Percentiles rank a stretch among this genome's conserved stretches.
phyloP scores from a whole-genome alignment of 139 green algal species.

The Nannochloris sp. region DNA sequence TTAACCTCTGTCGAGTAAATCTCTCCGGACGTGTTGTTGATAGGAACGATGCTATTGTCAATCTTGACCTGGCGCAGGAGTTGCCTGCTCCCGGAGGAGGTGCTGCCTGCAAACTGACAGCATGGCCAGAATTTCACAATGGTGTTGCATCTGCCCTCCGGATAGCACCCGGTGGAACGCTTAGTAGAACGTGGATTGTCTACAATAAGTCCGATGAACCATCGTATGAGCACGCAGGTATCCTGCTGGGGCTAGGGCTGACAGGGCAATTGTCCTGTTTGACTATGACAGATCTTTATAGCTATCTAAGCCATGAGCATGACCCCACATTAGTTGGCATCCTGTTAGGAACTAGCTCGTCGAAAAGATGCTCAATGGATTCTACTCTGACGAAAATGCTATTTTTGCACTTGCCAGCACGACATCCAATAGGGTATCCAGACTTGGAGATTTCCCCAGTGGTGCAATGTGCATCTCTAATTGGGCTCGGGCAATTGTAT shows the following conservation, averaged over 20 bases:
- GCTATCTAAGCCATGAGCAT: slow-evolving; percentile 65
- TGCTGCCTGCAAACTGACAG: slow-evolving; percentile 55
- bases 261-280: slow-evolving; percentile 38
- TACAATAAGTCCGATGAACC: slow-evolving; percentile 66
- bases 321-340: slow-evolving; percentile 74
- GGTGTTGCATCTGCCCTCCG: slow-evolving; percentile 70
- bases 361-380: slow-evolving; percentile 55
- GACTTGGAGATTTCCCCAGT: slow-evolving; percentile 86
- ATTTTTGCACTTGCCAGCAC: slow-evolving; percentile 84
- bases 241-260: slow-evolving; percentile 88
- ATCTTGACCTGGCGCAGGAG: slow-evolving; percentile 55
- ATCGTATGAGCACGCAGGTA: slow-evolving; percentile 69
- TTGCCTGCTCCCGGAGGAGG: slow-evolving; percentile 41
- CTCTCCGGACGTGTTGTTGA: slow-evolving; percentile 57
- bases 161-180: slow-evolving; percentile 31
- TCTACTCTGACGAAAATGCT: slow-evolving; percentile 69
- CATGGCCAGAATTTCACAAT: slow-evolving; percentile 98
- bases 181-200: slow-evolving; percentile 72
- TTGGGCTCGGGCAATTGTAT: slow-evolving; percentile 85
- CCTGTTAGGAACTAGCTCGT: slow-evolving; percentile 72
- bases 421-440: slow-evolving; percentile 48
- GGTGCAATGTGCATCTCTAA: slow-evolving; percentile 74
- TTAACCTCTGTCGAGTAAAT: slow-evolving; percentile 61
- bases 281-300: slow-evolving; percentile 42
- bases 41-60: slow-evolving; percentile 59